Evolutionary conservation across 116 monocot genomes (phyloP), one percentile per base, ranked within the genome.

Genomic region (Phalaenopsis hybrid): DNA sequence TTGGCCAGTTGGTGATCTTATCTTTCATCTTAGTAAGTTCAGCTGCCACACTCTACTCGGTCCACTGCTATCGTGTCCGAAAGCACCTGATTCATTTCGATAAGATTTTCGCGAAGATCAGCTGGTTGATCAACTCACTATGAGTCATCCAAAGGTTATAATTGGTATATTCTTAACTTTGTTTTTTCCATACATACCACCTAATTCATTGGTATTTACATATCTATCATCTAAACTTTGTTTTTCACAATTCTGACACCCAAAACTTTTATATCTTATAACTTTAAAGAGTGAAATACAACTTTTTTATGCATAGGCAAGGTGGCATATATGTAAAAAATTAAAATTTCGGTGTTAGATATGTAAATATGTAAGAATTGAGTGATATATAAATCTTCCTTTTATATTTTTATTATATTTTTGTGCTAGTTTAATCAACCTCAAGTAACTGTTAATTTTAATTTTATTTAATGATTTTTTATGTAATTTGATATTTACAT

Each of bases 11-110:
- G 86, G 87, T 97, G 74, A 79, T 92, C 21, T 69, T 90, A 75
- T 97, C 97, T 33, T 97, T 97, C 80, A 28, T 93, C 57, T 81
- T 91, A 41, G 94, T 91, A 68, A 87, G 87, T 41, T 72, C 79
- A 44, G 89, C 97, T 58, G 88, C 97, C 18, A 44, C 87, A 4
- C 79, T 94, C 18, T 97, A 97, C 73, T 91, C 97, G 11, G 3
- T 90, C 41, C 85, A 97, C 65, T 61, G 89, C 12, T 91, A 94
- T 81, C 86, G 88, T 18, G 90, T 92, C 15, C 52, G 94, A 15
- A 97, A 94, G 75, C 96, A 92, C 68, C 86, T 97, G 10, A 90
- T 97, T 69, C 94, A 96, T 67, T 91, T 92, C 44, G 96, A 92
- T 74, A 91, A 88, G 82, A 74, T 94, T 57, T 67, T 93, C 20